phyloP scores from a whole-genome alignment of 2,329 filamentous ascomycete genomes.

The Colletotrichum chlorophyti region DNA sequence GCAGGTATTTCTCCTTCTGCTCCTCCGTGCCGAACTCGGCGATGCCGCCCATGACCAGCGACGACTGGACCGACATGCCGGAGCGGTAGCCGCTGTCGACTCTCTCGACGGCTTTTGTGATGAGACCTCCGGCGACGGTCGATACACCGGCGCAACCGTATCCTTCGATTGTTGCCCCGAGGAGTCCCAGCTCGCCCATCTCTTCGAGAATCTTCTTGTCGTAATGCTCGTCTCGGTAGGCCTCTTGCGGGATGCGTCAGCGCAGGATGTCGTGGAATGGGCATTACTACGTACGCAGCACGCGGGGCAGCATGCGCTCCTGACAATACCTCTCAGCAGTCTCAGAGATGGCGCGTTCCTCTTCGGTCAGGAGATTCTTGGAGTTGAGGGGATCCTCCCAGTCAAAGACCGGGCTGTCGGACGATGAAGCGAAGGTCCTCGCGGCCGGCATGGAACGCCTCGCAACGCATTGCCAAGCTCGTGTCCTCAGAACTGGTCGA shows the following conservation, averaged over 20 bases:
- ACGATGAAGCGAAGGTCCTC: slow-evolving; percentile 44
- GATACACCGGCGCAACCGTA: slow-evolving; percentile 90
- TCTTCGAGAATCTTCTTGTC: slow-evolving; percentile 85
- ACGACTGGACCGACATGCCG: slow-evolving; percentile 92
- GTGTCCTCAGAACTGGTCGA: slow-evolving; percentile 14
- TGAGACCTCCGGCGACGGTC: slow-evolving; percentile 86
- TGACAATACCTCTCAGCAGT: slow-evolving; percentile 95
- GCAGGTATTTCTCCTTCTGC: slow-evolving; percentile 84
- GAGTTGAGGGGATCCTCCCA: slow-evolving; percentile 89
- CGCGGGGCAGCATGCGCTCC: slow-evolving; percentile 82
- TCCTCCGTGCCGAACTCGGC: slow-evolving; percentile 86
- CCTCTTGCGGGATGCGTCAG: slow-evolving; percentile 59
- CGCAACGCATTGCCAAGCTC: slow-evolving; percentile 21
- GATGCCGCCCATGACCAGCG: slow-evolving; percentile 92
- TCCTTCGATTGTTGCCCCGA: slow-evolving; percentile 85
- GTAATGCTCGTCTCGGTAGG: slow-evolving; percentile 85
- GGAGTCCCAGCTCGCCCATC: slow-evolving; percentile 90
- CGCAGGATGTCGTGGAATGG: neutral
- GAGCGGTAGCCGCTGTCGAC: slow-evolving; percentile 92
- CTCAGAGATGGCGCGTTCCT: slow-evolving; percentile 88
- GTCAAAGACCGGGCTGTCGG: slow-evolving; percentile 64
- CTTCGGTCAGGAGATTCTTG: slow-evolving; percentile 81
- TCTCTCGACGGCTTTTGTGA: slow-evolving; percentile 88
- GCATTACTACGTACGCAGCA: slow-evolving; percentile 72
- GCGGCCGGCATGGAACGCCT: slow-evolving; percentile 27